Evolutionary conservation across 306 rosid species (phyloP).

Genomic region (Dicorynia guianensis): DNA sequence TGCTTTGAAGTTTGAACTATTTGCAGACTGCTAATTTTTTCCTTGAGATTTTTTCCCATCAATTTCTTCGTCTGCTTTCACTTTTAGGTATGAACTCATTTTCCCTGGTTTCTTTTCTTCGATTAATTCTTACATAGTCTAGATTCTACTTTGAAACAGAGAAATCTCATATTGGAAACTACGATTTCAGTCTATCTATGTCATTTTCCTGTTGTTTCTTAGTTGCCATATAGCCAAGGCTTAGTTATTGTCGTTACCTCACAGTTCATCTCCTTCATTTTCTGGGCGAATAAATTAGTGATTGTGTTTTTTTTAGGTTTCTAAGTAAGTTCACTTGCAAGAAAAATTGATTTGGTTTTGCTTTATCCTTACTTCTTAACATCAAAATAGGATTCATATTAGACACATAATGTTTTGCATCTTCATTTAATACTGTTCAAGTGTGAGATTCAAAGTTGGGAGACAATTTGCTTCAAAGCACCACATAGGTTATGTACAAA

Average conservation of each 20-base stretch:
- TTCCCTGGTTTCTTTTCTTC: too few relatives aligned
- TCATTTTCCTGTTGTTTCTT: too few relatives aligned
- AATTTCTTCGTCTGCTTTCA: neutral
- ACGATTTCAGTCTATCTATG: neutral
- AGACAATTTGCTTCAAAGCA: constrained; percentile 8
- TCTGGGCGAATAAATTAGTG: neutral
- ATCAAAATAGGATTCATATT: neutral
- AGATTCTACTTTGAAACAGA: neutral
- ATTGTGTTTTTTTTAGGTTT: neutral
- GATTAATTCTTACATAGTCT: too few relatives aligned
- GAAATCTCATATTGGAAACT: neutral
- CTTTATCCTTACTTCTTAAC: neutral
- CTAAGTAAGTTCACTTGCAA: neutral
- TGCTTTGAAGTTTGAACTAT: neutral
- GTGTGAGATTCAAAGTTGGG: neutral
- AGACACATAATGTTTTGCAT: constrained; percentile 7
- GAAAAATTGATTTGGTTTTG: neutral
- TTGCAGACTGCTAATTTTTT: neutral
- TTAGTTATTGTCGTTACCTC: too few relatives aligned
- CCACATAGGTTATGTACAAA: neutral
- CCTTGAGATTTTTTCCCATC: constrained; percentile 1
- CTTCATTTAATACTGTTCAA: neutral
- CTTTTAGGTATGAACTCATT: neutral
- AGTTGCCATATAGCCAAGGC: too few relatives aligned
- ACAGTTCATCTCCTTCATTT: neutral